Conservation (phyloP, 495 filamentous ascomycete genomes). For the Melanomma pulvis-pyrius region DNA sequence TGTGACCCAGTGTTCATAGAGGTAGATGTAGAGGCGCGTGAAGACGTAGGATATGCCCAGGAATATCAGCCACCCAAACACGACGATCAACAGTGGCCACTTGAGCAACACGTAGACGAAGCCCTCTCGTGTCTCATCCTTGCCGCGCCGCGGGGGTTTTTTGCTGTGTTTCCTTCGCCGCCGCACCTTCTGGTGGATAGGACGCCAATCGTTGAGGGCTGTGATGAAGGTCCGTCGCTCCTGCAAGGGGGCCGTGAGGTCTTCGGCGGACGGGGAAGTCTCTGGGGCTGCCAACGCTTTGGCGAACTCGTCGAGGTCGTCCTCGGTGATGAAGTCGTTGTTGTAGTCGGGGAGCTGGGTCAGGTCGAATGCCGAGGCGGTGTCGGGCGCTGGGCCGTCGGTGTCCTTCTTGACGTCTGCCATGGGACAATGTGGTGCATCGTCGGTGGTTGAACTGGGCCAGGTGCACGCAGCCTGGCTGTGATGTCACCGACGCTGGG, state of each 20-base stretch:
- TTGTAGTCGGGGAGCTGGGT: slow-evolving; percentile 48
- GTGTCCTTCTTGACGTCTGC: slow-evolving; percentile 43
- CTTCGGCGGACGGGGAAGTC: slow-evolving; percentile 45
- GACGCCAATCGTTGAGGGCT: slow-evolving; percentile 53
- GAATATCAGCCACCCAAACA: slow-evolving; percentile 76
- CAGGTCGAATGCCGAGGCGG: slow-evolving; percentile 43
- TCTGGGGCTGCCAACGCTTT: slow-evolving; percentile 50
- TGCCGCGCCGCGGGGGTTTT: slow-evolving; percentile 49
- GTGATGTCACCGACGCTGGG: slow-evolving; percentile 5
- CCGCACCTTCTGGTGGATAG: slow-evolving; percentile 48
- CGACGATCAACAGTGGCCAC: slow-evolving; percentile 83
- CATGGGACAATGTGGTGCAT: slow-evolving; percentile 38
- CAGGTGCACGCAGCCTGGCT: background rate
- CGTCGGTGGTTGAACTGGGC: background rate
- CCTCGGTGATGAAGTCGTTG: slow-evolving; percentile 46
- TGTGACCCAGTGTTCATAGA: slow-evolving; percentile 78
- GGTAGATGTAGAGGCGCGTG: slow-evolving; percentile 84
- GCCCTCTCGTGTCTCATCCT: slow-evolving; percentile 92
- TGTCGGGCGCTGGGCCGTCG: slow-evolving; percentile 40
- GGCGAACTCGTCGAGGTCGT: slow-evolving; percentile 46
- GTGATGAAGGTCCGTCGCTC: slow-evolving; percentile 46
- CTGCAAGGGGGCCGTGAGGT: slow-evolving; percentile 38
- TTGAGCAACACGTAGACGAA: slow-evolving; percentile 85
- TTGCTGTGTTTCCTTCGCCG: slow-evolving; percentile 40
- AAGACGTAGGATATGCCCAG: slow-evolving; percentile 70